Percentiles rank a stretch among this genome's conserved stretches.
These are phyloP conservation scores for Sarcomyxa edulis DNA, from an alignment of 768 basidiomycete genomes.

Conservation along the genomic window DNA sequence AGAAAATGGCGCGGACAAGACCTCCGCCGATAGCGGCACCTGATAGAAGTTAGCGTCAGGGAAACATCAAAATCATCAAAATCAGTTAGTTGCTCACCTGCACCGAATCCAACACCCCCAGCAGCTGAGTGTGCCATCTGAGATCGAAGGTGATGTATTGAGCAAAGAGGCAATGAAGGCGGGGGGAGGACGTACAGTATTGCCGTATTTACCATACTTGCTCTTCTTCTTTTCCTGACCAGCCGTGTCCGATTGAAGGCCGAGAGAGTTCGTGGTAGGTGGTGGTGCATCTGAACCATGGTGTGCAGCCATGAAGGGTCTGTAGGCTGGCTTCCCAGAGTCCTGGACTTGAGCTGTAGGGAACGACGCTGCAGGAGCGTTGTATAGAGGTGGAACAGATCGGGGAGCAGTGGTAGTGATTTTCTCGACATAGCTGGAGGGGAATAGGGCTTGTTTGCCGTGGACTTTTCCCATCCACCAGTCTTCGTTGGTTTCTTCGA, in stretches of 20 bases:
- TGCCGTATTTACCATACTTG: slow-evolving; percentile 32
- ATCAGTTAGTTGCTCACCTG: slow-evolving; percentile 34
- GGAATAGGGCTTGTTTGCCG: slow-evolving; percentile 68
- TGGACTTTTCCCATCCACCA: slow-evolving; percentile 82
- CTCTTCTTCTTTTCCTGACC: slow-evolving; percentile 49
- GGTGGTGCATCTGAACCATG: slow-evolving; percentile 19
- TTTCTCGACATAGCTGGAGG: slow-evolving; percentile 66
- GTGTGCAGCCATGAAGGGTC: slow-evolving; percentile 18
- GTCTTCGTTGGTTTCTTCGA: slow-evolving; percentile 69
- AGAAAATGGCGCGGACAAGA: slow-evolving; percentile 39
- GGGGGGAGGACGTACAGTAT: slow-evolving; percentile 33
- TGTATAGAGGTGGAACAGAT: slow-evolving; percentile 4
- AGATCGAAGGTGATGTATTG: slow-evolving; percentile 4
- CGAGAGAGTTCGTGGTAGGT: slow-evolving; percentile 19
- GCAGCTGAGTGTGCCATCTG: slow-evolving; percentile 50
- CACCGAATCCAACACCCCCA: slow-evolving; percentile 73
- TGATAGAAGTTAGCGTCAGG: neutral
- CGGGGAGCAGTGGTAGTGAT: slow-evolving; percentile 18
- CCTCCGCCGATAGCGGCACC: slow-evolving; percentile 46
- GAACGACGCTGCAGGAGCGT: slow-evolving; percentile 9
- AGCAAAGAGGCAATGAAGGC: neutral
- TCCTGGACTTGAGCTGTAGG: slow-evolving; percentile 9
- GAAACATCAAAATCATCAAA: neutral
- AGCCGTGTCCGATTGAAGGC: slow-evolving; percentile 23
- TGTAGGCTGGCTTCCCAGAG: slow-evolving; percentile 13